These are phyloP conservation scores for Pholiota conissans DNA, from an alignment of 768 basidiomycete genomes.

Conservation along the genomic window DNA sequence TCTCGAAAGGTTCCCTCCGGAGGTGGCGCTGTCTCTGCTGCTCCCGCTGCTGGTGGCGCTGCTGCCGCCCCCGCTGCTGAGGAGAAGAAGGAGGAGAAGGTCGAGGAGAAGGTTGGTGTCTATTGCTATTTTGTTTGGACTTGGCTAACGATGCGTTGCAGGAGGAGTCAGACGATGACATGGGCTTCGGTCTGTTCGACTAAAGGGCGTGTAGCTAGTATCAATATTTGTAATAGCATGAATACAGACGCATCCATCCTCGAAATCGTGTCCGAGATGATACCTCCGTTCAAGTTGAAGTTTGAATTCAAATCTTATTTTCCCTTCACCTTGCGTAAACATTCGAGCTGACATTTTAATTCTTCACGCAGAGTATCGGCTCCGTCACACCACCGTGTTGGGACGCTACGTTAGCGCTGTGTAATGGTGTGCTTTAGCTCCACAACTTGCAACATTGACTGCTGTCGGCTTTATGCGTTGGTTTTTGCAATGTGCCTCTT, in stretches of 20 bases:
- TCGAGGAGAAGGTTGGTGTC: slow-evolving; percentile 72
- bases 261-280: background rate
- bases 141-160: slow-evolving; percentile 28
- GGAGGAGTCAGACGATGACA: slow-evolving; percentile 97
- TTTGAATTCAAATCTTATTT: too few species aligned
- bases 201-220: slow-evolving; percentile 35
- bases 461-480: too few species aligned
- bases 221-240: slow-evolving; percentile 14
- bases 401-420: too few species aligned
- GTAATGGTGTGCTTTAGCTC: too few species aligned
- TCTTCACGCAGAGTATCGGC: too few species aligned
- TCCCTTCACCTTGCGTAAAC: too few species aligned
- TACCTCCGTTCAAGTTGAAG: too few species aligned
- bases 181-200: slow-evolving; percentile 99
- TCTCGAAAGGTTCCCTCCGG: slow-evolving; percentile 80
- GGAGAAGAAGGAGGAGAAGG: slow-evolving; percentile 88
- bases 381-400: too few species aligned
- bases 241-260: slow-evolving; percentile 4
- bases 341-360: too few species aligned
- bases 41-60: slow-evolving; percentile 48
- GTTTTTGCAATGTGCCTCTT: too few species aligned
- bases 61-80: slow-evolving; percentile 67
- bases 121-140: background rate
- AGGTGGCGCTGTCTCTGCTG: slow-evolving; percentile 56
- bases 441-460: too few species aligned